phyloP scores from a whole-genome alignment of 2,329 filamentous ascomycete genomes.

The Cladophialophora bantiana region DNA sequence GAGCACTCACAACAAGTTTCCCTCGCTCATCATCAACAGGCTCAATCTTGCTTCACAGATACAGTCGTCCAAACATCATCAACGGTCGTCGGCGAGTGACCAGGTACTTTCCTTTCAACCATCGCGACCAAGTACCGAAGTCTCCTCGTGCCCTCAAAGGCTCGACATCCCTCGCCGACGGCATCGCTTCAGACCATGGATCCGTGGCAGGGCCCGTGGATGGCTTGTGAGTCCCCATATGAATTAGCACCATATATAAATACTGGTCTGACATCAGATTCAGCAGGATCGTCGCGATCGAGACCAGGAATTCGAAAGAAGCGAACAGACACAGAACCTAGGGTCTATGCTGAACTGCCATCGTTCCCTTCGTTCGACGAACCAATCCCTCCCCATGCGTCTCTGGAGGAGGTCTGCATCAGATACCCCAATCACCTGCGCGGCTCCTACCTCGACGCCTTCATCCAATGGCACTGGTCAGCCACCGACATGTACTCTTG shows the following conservation, averaged over 20 bases:
- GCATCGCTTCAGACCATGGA: background rate
- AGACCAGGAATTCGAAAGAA: slow-evolving; percentile 3
- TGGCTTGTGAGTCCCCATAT: background rate
- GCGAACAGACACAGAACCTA: slow-evolving; percentile 12
- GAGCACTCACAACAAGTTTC: no score
- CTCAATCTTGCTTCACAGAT: no score
- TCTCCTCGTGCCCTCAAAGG: no score
- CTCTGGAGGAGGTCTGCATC: slow-evolving; percentile 32
- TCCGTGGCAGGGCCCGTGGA: background rate
- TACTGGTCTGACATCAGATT: background rate
- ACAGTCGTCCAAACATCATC: no score
- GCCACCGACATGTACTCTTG: slow-evolving; percentile 28
- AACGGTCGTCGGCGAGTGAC: no score
- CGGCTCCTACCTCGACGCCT: slow-evolving; percentile 28
- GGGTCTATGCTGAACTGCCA: slow-evolving; percentile 20
- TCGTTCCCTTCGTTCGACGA: slow-evolving; percentile 26
- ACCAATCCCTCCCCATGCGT: slow-evolving; percentile 22
- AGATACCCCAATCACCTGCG: slow-evolving; percentile 33
- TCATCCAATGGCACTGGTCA: slow-evolving; percentile 32
- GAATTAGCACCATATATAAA: background rate
- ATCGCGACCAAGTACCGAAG: no score
- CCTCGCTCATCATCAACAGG: no score
- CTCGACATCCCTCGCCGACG: background rate
- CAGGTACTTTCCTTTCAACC: no score
- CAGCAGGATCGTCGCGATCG: background rate